Evolutionary conservation across 169 alveolate genomes (phyloP), one percentile per base, ranked within the genome.

Genomic region (Theileria luwenshuni): DNA sequence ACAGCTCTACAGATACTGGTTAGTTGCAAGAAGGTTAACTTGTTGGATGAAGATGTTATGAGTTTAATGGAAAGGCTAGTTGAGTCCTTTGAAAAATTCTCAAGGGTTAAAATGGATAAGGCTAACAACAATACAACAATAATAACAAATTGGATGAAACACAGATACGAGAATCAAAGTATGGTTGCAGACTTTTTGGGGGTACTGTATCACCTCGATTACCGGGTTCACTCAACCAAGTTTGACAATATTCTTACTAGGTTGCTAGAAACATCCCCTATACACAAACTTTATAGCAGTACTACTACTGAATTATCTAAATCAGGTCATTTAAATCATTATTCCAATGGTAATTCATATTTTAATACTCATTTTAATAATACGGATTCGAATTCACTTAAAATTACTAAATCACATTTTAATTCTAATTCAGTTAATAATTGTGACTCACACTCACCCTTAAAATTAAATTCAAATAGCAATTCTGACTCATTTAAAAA

Each of bases 161-260:
- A n/a, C n/a, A n/a, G n/a, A n/a, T n/a, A n/a, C n/a, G n/a, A n/a
- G n/a, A n/a, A n/a, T n/a, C n/a, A n/a, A n/a, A n/a, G n/a, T n/a
- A 28, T n/a, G 45, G 2, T 56, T 17, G 25, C 32, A 15, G 65
- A 56, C 32, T 56, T 56, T 56, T 25, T 56, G 6, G 30, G 32
- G 23, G 65, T 56, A 1, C 65, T 56, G 38, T 56, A 56, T 21
- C 65, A 56, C 21, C 30, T 56, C 32, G 65, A 56, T 21, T 56
- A 56, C 32, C 38, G 32, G 21, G 7, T 21, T 15, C 21, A 41
- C 38, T 56, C 65, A 32, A 1, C 7, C 32, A 21, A n/a, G n/a
- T 56, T 27, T 25, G 65, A 56, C 30, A 6, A 56, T 17, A n/a
- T 3, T 19, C 35, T 56, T 17, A 56, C 38, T 19, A 38, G 45